Conservation (phyloP, 2,329 filamentous ascomycete genomes). For the Monilinia laxa region DNA sequence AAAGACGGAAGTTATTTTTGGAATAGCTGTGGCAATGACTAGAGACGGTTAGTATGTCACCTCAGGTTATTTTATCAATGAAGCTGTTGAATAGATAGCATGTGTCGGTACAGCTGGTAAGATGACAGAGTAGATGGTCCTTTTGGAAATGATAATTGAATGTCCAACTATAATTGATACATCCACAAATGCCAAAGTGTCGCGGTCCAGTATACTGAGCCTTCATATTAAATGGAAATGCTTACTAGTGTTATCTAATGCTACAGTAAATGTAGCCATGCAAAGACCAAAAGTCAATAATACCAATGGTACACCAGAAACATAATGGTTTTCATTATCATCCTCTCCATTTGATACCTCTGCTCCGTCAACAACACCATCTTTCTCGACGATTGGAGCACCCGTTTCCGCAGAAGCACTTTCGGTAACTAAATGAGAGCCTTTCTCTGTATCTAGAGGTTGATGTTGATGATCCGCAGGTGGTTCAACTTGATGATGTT, state of each 20-base stretch:
- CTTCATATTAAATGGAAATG: constrained; percentile 27
- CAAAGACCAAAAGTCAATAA: constrained; percentile 50
- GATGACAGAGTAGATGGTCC: background rate
- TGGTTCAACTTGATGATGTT: constrained; percentile 1
- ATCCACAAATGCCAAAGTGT: background rate
- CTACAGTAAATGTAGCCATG: constrained; percentile 42
- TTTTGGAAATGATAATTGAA: background rate
- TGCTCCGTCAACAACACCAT: constrained; percentile 4
- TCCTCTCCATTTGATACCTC: constrained; percentile 24
- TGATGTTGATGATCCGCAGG: background rate
- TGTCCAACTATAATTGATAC: background rate
- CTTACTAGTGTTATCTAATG: constrained; percentile 40
- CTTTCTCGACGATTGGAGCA: constrained; percentile 3
- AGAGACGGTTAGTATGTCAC: background rate
- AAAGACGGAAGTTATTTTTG: constrained; percentile 45
- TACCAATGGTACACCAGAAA: constrained; percentile 35
- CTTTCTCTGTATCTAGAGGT: background rate
- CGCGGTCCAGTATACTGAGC: background rate
- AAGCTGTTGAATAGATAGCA: background rate
- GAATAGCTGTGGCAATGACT: constrained; percentile 43
- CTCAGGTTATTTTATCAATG: background rate
- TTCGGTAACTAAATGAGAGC: constrained; percentile 6
- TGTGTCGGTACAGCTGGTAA: too few relatives aligned
- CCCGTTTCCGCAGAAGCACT: constrained; percentile 2
- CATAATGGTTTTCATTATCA: constrained; percentile 34